These are phyloP conservation scores for Epipyxis sp. DNA, from an alignment of 108 stramenopile genomes.

Conservation along the genomic window DNA sequence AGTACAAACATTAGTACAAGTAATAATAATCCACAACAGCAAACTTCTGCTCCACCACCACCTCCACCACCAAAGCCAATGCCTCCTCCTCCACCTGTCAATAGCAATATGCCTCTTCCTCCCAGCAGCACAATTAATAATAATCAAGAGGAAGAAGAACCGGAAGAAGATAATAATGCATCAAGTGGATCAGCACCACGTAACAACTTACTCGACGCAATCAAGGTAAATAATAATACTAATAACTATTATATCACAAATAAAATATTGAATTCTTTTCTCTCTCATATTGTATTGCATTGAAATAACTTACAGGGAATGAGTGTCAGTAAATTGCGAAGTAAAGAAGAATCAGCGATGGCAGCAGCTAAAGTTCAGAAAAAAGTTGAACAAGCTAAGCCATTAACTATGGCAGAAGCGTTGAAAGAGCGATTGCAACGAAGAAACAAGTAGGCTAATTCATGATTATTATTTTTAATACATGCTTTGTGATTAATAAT, in stretches of 20 bases:
- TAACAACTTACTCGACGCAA: not conserved
- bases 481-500: not conserved
- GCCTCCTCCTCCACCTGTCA: conserved; percentile 21
- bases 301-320: too few species aligned
- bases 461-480: not conserved
- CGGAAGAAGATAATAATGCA: not conserved
- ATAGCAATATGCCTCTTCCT: too few species aligned
- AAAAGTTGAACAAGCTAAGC: conserved; percentile 16
- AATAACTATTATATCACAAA: too few species aligned
- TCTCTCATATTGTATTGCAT: too few species aligned
- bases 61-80: not conserved
- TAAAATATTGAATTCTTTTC: too few species aligned
- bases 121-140: too few species aligned
- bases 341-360: not conserved
- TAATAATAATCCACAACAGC: not conserved
- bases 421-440: conserved; percentile 9
- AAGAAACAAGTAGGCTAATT: not conserved
- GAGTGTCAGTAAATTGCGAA: conserved; percentile 3
- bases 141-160: not conserved
- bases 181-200: not conserved
- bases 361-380: not conserved
- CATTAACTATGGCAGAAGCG: not conserved
- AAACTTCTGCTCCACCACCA: conserved; percentile 20
- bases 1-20: not conserved
- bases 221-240: too few species aligned